Evolutionary conservation across 169 alveolate genomes (phyloP).

Genomic region (Eimeria maxima): DNA sequence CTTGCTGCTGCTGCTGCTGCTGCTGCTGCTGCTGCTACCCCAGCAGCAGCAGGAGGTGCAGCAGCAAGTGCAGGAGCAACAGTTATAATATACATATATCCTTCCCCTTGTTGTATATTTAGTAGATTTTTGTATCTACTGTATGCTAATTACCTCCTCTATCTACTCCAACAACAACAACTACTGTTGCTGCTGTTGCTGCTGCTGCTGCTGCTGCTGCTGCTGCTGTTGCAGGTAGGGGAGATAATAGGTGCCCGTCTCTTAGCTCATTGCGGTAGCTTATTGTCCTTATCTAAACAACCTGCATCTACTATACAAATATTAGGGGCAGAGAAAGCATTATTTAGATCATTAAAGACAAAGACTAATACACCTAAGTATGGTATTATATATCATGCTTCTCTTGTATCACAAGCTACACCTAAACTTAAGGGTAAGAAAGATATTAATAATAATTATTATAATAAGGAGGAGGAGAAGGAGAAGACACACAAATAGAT

Average conservation of each 20-base stretch:
- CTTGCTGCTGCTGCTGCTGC: no score
- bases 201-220: no score
- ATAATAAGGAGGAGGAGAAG: no score
- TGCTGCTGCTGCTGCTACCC: no score
- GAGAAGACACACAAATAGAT: no score
- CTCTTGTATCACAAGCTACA: conserved; percentile 99
- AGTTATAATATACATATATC: no score
- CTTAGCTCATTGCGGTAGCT: conserved; percentile 99
- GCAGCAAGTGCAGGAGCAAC: no score
- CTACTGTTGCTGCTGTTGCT: no score
- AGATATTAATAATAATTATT: no score
- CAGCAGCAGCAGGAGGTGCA: no score
- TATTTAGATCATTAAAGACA: conserved; percentile 99
- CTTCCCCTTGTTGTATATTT: no score
- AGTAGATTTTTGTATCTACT: no score
- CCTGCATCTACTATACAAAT: conserved; percentile 99
- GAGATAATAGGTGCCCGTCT: conserved; percentile 99
- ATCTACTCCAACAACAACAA: neutral
- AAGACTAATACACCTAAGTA: conserved; percentile 99
- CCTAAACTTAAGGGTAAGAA: conserved; percentile 97
- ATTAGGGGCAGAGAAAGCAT: conserved; percentile 97
- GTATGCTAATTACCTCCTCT: neutral
- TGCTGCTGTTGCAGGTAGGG: conserved; percentile 95
- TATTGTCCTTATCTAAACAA: conserved; percentile 98
- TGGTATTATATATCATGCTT: conserved; percentile 99